Evolutionary conservation across 495 filamentous ascomycete species (phyloP), one percentile per base, ranked within the genome.

Genomic region (Xylaria sp.): DNA sequence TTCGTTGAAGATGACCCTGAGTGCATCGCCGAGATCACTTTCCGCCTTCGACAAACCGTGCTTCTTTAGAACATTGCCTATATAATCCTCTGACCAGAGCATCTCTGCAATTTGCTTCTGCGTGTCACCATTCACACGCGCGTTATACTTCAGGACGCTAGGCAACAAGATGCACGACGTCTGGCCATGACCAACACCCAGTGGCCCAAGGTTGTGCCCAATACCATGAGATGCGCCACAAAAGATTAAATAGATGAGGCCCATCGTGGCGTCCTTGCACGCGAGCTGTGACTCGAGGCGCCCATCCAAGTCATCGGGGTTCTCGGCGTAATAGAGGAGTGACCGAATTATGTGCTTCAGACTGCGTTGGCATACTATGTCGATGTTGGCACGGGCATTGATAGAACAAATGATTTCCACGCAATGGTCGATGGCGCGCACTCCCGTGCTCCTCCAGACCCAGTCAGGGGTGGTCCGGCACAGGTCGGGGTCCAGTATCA

Each of bases 121-220:
- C 5, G 83, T 74, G 7, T 80, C 80, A 9, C 72, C 75, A 48
- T 79, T 85, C 5, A 73, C 79, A 43, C 75, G 71, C 9, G 67
- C 64, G 73, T 91, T 92, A 73, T 81, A 91, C 74, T 87, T 86
- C 76, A 86, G 85, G 6, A 91, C 90, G 7, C 83, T 84, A 6
- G 89, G 89, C 33, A 91, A 79, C 61, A 91, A 81, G 43, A 92
- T 85, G 70, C 89, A 91, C 73, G 86, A 90, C 33, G 89, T 92
- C 77, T 91, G 88, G 43, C 89, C 89, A 73, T 92, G 89, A 5
- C 85, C 87, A 15, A 91, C 89, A 2, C 89, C 90, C 9, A 91
- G 74, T 0, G 89, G 88, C 12, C 90, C 89, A 0, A 91, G 82
- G 77, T 91, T 90, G 77, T 91, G 89, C 12, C 90, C 90, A 75